Base-by-base conservation (phyloP, 768 basidiomycete species). In the Pleurotus cornucopiae region DNA sequence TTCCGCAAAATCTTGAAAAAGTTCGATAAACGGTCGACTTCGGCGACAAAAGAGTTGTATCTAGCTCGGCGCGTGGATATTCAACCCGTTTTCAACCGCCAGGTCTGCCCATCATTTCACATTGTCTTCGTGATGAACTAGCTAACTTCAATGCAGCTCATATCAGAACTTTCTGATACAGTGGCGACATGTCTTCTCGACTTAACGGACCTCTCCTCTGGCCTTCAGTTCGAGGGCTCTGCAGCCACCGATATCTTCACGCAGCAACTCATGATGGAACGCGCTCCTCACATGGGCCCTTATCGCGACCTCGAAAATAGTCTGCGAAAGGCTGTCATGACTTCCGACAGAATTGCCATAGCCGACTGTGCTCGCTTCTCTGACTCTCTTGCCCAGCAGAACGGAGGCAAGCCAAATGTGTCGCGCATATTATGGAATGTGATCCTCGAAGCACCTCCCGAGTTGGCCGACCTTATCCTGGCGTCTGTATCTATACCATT, bases 1-100 rank as follows among this genome's bases (percentile, higher is more conserved):
- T 98, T 98, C 69, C 84, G 95, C 45, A 98, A 98, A 70, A 98
- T 98, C 47, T 72, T 98, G 59, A 98, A 99, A 67, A 99, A 99
- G 69, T 99, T 93, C 81, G 97, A 98, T 72, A 99, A 98, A 72
- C 83, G 93, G 46, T 94, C 94, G 38, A 97, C 87, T 43, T 94
- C 91, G 1, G 85, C 88, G 18, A 98, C 91, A n/a, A 98, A 94
- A 67, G 97, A 99, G 66, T 79, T 98, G 4, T 98, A 98, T 71
- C 83, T 99, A 16, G 84, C 91, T 46, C 85, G 97, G 26, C 97
- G 98, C 68, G 95, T 99, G 2, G 97, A 99, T 62, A 91, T 98
- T n/a, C 97, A 98, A 64, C 97, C 95, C 0, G 94, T 95, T 43
- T 98, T 98, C 73, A 95, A 98, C 66, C 78, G 95, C 72, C 93